Conservation (phyloP, 306 rosid species). For the Sicyos baderoa region DNA sequence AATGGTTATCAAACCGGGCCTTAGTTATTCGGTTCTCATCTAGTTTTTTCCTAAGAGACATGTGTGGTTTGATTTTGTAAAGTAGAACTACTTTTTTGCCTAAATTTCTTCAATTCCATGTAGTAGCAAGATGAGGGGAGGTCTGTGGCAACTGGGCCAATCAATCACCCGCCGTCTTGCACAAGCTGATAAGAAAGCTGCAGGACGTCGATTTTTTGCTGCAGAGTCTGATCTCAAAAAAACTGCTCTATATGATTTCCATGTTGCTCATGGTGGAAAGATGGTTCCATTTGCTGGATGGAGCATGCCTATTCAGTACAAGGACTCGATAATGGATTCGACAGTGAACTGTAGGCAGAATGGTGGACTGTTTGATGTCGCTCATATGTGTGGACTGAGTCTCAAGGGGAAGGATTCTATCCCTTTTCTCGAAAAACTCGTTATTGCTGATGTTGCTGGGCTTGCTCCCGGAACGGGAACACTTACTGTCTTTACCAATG, state of each 20-base stretch:
- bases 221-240: constrained; percentile 70
- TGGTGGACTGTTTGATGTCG: constrained; percentile 78
- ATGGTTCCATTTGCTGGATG: constrained; percentile 98
- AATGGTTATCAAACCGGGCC: no score
- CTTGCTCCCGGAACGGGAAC: constrained; percentile 76
- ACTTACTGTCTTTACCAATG: constrained; percentile 82
- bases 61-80: background rate
- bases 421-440: constrained; percentile 73
- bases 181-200: constrained; percentile 63
- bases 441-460: constrained; percentile 79
- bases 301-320: constrained; percentile 97
- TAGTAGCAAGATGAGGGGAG: constrained; percentile 52
- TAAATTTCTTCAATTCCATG: no score
- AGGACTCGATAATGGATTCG: constrained; percentile 89
- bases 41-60: no score
- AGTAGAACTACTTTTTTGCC: no score
- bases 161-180: constrained; percentile 75
- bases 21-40: no score
- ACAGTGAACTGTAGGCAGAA: constrained; percentile 78
- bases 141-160: constrained; percentile 77
- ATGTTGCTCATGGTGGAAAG: constrained; percentile 81
- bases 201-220: constrained; percentile 54
- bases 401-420: constrained; percentile 75
- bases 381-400: constrained; percentile 90
- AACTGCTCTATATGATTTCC: constrained; percentile 79